These are phyloP conservation scores for Fusarium dimerum DNA, from an alignment of 2,329 filamentous ascomycete species.

Conservation along the genomic window DNA sequence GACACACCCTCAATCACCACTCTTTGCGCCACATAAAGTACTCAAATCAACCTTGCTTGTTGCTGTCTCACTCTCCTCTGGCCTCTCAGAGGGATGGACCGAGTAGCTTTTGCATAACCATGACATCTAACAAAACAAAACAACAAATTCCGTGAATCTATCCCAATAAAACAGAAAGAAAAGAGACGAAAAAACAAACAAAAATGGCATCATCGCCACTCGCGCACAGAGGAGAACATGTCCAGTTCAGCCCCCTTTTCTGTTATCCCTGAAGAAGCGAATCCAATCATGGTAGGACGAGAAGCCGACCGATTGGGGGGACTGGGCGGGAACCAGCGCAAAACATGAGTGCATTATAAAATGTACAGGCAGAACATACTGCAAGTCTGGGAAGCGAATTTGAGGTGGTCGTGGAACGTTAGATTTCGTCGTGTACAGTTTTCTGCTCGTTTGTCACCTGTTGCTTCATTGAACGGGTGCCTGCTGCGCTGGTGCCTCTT, in stretches of 20 bases:
- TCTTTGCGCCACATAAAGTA: not conserved
- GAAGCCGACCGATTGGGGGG: not conserved
- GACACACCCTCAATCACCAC: not conserved
- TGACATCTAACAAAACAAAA: slow-evolving; percentile 10
- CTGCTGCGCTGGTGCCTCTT: slow-evolving; percentile 26
- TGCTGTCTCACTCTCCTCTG: not conserved
- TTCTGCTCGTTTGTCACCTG: not conserved
- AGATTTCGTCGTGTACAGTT: slow-evolving; percentile 22
- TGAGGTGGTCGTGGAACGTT: slow-evolving; percentile 27
- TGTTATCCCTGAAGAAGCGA: slow-evolving; percentile 10
- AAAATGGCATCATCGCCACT: slow-evolving; percentile 13
- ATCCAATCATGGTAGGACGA: not conserved
- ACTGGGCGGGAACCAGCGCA: not conserved
- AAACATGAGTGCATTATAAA: slow-evolving; percentile 22
- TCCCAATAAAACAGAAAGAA: slow-evolving; percentile 9
- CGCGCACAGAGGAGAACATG: slow-evolving; percentile 8
- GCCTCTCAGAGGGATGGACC: too few relatives aligned
- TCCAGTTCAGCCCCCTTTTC: slow-evolving; percentile 22
- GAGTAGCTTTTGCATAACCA: not conserved
- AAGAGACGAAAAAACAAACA: slow-evolving; percentile 2
- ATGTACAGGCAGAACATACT: slow-evolving; percentile 26
- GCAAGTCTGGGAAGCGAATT: slow-evolving; percentile 30
- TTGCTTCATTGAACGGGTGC: slow-evolving; percentile 19
- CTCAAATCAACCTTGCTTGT: not conserved
- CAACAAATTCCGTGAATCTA: slow-evolving; percentile 12